phyloP scores from a whole-genome alignment of 2,329 filamentous ascomycete species.

The Fusarium liriodendri region DNA sequence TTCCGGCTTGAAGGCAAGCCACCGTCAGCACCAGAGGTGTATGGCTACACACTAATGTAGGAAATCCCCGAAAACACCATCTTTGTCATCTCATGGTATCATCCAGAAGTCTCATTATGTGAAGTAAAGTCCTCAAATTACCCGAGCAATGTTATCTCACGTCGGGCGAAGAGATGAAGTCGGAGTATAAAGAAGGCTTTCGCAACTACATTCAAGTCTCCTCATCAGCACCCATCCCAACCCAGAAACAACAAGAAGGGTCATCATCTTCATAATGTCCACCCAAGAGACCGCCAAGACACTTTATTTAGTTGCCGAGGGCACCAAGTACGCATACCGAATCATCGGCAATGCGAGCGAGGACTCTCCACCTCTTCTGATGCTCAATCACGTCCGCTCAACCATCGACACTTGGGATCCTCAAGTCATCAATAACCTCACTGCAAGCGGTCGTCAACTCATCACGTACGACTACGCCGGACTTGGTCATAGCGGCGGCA shows the following conservation, averaged over 20 bases:
- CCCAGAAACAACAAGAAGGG: neutral
- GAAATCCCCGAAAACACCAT: neutral
- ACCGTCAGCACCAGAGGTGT: neutral
- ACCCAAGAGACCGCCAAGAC: constrained; percentile 2
- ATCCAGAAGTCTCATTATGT: neutral
- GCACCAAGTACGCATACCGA: constrained; percentile 1
- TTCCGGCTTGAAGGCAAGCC: neutral
- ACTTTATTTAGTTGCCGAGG: neutral
- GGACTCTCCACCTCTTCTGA: neutral
- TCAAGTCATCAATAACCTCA: neutral
- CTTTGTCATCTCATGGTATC: neutral
- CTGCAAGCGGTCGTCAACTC: neutral
- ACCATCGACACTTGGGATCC: constrained; percentile 6
- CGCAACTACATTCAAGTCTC: neutral
- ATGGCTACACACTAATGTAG: neutral
- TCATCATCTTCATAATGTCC: neutral
- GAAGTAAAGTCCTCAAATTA: neutral
- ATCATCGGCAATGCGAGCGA: neutral
- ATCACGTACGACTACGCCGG: neutral
- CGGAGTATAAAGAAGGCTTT: neutral
- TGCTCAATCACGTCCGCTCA: constrained; percentile 7
- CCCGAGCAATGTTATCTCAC: neutral
- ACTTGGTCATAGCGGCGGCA: neutral
- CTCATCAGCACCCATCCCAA: neutral
- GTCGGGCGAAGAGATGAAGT: neutral